Evolutionary conservation across 495 filamentous ascomycete genomes (phyloP).

Genomic region (Aspergillus egyptiacus): DNA sequence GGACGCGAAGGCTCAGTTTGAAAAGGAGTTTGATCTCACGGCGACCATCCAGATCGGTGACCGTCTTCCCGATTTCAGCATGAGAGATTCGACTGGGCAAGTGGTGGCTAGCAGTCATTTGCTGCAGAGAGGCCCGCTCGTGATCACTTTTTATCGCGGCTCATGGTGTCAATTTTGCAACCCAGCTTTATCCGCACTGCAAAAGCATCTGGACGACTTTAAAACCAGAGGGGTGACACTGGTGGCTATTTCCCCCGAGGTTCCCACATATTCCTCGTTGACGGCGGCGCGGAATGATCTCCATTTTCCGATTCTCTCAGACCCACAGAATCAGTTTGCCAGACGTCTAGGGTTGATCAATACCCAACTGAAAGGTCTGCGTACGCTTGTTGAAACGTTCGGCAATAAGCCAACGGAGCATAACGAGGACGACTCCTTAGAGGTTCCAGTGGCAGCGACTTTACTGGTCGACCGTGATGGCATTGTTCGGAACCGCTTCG

Average conservation of each 20-base stretch:
- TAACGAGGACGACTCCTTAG: slow-evolving; percentile 28
- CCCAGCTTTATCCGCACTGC: slow-evolving; percentile 24
- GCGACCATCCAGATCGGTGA: slow-evolving; percentile 18
- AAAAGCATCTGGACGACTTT: slow-evolving; percentile 26
- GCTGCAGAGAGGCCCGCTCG: slow-evolving; percentile 29
- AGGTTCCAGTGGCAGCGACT: slow-evolving; percentile 30
- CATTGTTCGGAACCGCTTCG: slow-evolving; percentile 26
- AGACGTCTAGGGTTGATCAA: slow-evolving; percentile 13
- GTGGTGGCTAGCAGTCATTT: slow-evolving; percentile 22
- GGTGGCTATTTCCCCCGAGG: slow-evolving; percentile 36
- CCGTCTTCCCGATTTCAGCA: slow-evolving; percentile 24
- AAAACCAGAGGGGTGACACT: slow-evolving; percentile 31
- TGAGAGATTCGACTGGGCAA: slow-evolving; percentile 26
- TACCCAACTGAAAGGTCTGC: neutral
- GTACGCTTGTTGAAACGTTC: slow-evolving; percentile 17
- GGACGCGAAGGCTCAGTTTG: too few species aligned
- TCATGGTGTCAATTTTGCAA: slow-evolving; percentile 43
- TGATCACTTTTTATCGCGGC: slow-evolving; percentile 41
- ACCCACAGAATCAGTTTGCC: slow-evolving; percentile 23
- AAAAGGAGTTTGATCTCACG: too few species aligned
- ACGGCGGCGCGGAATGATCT: slow-evolving; percentile 29
- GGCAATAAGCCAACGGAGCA: neutral
- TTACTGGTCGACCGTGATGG: slow-evolving; percentile 29
- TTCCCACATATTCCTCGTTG: slow-evolving; percentile 26
- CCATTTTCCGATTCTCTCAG: slow-evolving; percentile 31